Evolutionary conservation across 2,329 filamentous ascomycete species (phyloP).

Genomic region (Botryotinia convoluta): DNA sequence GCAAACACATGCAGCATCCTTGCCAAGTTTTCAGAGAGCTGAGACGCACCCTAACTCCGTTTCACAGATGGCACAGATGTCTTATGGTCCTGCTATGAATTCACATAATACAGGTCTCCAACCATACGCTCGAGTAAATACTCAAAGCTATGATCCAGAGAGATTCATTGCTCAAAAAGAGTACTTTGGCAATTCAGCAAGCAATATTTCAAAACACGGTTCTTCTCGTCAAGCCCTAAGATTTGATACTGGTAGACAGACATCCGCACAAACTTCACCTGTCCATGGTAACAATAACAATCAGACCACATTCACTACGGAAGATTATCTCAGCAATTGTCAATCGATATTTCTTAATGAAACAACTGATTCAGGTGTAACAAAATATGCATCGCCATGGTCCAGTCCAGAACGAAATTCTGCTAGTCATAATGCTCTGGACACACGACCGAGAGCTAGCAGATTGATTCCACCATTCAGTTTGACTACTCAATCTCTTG

Average conservation of each 20-base stretch:
- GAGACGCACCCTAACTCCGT: constrained; percentile 25
- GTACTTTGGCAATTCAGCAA: constrained; percentile 10
- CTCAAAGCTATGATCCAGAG: background rate
- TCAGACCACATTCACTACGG: background rate
- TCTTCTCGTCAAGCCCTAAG: constrained; percentile 54
- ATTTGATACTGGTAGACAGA: constrained; percentile 56
- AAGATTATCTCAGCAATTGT: constrained; percentile 12
- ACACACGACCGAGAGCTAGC: background rate
- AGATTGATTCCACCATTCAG: background rate
- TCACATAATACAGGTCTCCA: background rate
- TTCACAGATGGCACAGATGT: background rate
- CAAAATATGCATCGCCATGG: constrained; percentile 2
- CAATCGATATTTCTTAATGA: constrained; percentile 1
- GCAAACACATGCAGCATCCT: constrained; percentile 2
- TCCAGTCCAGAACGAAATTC: background rate
- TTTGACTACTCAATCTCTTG: background rate
- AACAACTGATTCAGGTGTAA: background rate
- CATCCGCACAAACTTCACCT: constrained; percentile 60
- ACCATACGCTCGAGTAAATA: constrained; percentile 6
- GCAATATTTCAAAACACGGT: constrained; percentile 46
- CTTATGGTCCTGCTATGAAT: background rate
- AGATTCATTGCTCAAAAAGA: constrained; percentile 8
- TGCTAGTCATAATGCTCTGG: background rate
- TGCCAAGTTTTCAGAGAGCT: constrained; percentile 23
- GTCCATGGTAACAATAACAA: constrained; percentile 39